A percentile compares a stretch with the other conserved stretches of the same genome.
These are phyloP conservation scores for Apiospora koreana DNA, from an alignment of 2,329 filamentous ascomycete species.

Conservation along the genomic window DNA sequence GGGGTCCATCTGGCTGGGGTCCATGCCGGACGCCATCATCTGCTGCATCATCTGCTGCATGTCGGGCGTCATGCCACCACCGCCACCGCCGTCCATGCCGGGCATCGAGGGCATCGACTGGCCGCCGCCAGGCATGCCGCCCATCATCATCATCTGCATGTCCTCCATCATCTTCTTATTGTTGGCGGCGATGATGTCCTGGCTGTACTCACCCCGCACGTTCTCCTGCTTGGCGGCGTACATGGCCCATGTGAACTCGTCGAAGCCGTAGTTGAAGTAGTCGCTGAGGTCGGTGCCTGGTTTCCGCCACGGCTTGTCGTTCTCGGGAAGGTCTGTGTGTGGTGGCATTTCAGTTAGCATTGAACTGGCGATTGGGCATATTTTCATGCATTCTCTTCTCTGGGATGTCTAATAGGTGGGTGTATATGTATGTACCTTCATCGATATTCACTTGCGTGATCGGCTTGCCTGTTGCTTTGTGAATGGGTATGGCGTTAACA, in stretches of 20 bases:
- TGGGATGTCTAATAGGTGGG: too few species aligned
- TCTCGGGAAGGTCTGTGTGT: conserved; percentile 65
- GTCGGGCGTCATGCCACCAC: conserved; percentile 55
- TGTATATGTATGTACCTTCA: conserved; percentile 47
- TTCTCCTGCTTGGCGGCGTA: conserved; percentile 88
- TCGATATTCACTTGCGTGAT: conserved; percentile 77
- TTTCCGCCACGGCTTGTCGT: conserved; percentile 92
- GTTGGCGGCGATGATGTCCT: conserved; percentile 61
- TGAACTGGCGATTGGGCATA: too few species aligned
- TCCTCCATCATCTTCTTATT: conserved; percentile 81
- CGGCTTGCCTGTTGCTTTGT: conserved; percentile 78
- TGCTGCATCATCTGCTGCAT: conserved; percentile 72
- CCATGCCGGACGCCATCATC: conserved; percentile 67
- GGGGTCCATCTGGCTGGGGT: conserved; percentile 67
- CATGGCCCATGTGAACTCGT: conserved; percentile 96
- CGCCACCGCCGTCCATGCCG: conserved; percentile 51
- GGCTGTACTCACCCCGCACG: conserved; percentile 74
- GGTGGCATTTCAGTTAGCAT: neutral
- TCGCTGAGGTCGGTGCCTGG: conserved; percentile 94
- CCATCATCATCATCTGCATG: conserved; percentile 69
- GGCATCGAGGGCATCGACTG: conserved; percentile 44
- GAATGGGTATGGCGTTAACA: conserved; percentile 78
- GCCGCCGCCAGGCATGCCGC: conserved; percentile 41
- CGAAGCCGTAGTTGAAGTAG: conserved; percentile 99
- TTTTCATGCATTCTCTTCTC: too few species aligned